Evolutionary conservation across 179 eudicot species (phyloP), one percentile per base, ranked within the genome.

Genomic region (Carnegiea gigantea): DNA sequence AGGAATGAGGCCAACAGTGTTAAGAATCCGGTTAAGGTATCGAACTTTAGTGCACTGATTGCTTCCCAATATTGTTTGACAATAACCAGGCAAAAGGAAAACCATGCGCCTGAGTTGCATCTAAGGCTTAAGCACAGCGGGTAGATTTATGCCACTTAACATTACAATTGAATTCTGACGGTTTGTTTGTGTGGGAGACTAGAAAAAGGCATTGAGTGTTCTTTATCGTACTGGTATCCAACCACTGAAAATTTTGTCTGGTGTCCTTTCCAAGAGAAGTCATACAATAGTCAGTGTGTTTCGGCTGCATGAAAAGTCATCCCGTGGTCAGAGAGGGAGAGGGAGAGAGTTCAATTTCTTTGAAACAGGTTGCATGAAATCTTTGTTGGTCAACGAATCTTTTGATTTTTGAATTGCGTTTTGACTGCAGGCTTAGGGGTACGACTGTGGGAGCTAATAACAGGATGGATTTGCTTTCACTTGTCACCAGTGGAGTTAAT

Each of bases 21-120:
- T 90, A 87, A 91, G 98, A 80, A 91, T 93, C 86, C 95, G 95
- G 68, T 84, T 95, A 72, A 92, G 98, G 99, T 95, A 89, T 46
- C 43, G 14, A 10, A 33, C 20, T 23, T 10, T 12, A 15, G n/a
- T 28, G n/a, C 33, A 43, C 40, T 28, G 36, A 44, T 70, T 9
- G 80, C 68, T 70, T 17, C 43, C n/a, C 48, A 14, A 9, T 40
- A 18, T 43, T 20, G 5, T 72, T 28, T 33, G 49, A 40, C 1
- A 51, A 6, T 70, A 30, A 30, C 40, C n/a, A 18, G 15, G 36
- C 23, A 36, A 70, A 70, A 1, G 1, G 11, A 70, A 70, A 70
- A 33, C n/a, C 20, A 26, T 28, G 13, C 40, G 8, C 71, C 18
- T 24, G 38, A 67, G 18, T 67, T 67, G 36, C 23, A 24, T 40